Percentiles rank a stretch among this genome's conserved stretches.
These are phyloP conservation scores for Chlorophyllum brunneum DNA, from an alignment of 768 basidiomycete genomes.

Conservation along the genomic window DNA sequence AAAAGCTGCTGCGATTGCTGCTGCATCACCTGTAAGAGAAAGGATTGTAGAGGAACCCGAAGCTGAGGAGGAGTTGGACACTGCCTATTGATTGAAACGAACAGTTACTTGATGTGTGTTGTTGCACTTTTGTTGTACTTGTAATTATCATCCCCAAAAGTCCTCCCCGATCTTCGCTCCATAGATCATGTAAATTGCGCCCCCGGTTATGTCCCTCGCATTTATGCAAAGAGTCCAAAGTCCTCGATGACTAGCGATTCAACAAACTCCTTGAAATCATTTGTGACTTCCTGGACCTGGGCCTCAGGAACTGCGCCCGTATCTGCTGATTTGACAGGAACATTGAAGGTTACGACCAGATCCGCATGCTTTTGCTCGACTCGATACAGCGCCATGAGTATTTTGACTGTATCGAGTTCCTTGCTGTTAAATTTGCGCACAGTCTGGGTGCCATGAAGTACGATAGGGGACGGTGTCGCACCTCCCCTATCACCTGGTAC, in stretches of 20 bases:
- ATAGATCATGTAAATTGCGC: no score
- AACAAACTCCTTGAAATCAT: constrained; percentile 52
- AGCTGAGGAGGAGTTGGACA: constrained; percentile 45
- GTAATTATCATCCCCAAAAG: background rate
- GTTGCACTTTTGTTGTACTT: constrained; percentile 13
- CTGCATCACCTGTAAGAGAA: constrained; percentile 48
- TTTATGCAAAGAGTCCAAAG: constrained; percentile 67
- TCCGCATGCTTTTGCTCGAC: constrained; percentile 70
- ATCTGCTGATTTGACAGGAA: constrained; percentile 53
- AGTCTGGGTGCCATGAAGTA: constrained; percentile 65
- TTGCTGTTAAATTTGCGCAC: constrained; percentile 75
- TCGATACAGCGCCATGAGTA: constrained; percentile 81
- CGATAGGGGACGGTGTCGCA: constrained; percentile 52
- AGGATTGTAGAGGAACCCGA: constrained; percentile 75
- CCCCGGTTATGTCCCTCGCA: no score
- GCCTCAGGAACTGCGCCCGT: constrained; percentile 39
- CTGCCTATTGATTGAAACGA: constrained; percentile 14
- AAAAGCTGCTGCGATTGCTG: constrained; percentile 47
- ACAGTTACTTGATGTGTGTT: background rate
- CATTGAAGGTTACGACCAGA: constrained; percentile 81
- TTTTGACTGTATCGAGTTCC: constrained; percentile 61
- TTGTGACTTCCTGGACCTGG: constrained; percentile 30
- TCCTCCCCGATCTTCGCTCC: no score
- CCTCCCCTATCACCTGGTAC: constrained; percentile 40
- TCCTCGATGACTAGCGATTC: constrained; percentile 63